A percentile compares a stretch with the other conserved stretches of the same genome.
phyloP scores from a whole-genome alignment of 441 rosid species.

The Euphorbia corollata region DNA sequence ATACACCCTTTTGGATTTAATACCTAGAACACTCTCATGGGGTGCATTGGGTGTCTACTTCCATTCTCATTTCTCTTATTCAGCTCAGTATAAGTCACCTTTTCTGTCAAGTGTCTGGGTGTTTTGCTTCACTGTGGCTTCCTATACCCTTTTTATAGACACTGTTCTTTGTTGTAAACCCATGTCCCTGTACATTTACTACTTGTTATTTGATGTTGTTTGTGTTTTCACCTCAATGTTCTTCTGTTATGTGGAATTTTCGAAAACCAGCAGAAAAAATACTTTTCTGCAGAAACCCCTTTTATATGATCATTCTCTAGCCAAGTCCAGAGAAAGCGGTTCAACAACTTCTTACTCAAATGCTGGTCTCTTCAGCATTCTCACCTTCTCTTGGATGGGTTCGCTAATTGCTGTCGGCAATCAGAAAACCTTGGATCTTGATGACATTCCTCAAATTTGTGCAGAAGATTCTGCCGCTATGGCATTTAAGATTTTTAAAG shows the following conservation, averaged over 20 bases:
- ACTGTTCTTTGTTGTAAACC: constrained; percentile 28
- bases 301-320: too few relatives aligned
- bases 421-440: constrained; percentile 63
- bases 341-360: constrained; percentile 45
- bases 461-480: constrained; percentile 42
- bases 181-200: constrained; percentile 24
- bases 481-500: constrained; percentile 34
- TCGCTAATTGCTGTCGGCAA: constrained; percentile 63
- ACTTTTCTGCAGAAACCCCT: constrained; percentile 34
- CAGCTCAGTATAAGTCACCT: constrained; percentile 33
- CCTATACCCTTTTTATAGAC: constrained; percentile 50
- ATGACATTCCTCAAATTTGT: constrained; percentile 80
- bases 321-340: too few relatives aligned
- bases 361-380: constrained; percentile 48
- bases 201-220: constrained; percentile 39
- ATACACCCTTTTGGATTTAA: constrained; percentile 49
- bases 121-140: constrained; percentile 42
- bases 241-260: constrained; percentile 50
- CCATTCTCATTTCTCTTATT: constrained; percentile 25
- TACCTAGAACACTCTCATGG: constrained; percentile 53
- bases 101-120: constrained; percentile 58
- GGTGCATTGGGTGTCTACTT: constrained; percentile 40
- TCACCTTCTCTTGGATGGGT: constrained; percentile 71
- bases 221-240: constrained; percentile 43
- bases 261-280: constrained; percentile 29